Evolutionary conservation across 495 filamentous ascomycete genomes (phyloP), one percentile per base, ranked within the genome.

Genomic region (Trichocladium uniseriatum): DNA sequence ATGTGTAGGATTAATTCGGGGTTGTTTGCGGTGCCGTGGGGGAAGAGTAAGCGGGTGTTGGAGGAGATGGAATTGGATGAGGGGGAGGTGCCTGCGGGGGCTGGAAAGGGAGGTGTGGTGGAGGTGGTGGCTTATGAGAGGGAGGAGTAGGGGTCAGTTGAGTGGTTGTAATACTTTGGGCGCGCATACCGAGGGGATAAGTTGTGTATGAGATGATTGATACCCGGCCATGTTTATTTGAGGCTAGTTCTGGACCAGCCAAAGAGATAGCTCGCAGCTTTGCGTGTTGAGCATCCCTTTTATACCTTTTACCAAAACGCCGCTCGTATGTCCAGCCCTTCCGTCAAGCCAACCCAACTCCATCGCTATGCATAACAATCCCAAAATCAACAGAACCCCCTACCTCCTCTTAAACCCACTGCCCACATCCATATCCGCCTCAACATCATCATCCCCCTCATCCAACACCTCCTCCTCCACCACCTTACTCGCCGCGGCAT

Each of bases 381-480:
- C 19, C n/a, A 40, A 11, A 32, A 11, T 10, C 14, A 36, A 43
- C 20, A 3, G 11, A 32, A 41, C 16, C 11, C 20, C 15, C n/a
- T 13, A 61, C 29, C 46, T 48, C 56, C 39, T 55, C 52, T 52
- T 56, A 5, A 56, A 38, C 22, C 52, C 39, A 15, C 57, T 55
- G 16, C 55, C 53, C 27, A 58, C 50, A 45, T 65, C 61, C 2
- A 42, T 48, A 21, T 66, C 63, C 18, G 51, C 60, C 15, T 64
- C 61, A 18, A 59, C 32, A 37, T 68, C 64, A 49, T 68, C 64
- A 35, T 66, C 64, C 16, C 32, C 57, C 22, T 66, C 67, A 43
- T 63, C 72, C 56, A 68, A 61, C 45, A 70, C 64, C 47, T 52
- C 54, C 47, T 53, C 44, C 36, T 53, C 54, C 27, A 37, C 21